Percentiles rank a stretch among this genome's conserved stretches.
Conservation (phyloP, 805 yeast genomes). For the Metschnikowia dekortorum region DNA sequence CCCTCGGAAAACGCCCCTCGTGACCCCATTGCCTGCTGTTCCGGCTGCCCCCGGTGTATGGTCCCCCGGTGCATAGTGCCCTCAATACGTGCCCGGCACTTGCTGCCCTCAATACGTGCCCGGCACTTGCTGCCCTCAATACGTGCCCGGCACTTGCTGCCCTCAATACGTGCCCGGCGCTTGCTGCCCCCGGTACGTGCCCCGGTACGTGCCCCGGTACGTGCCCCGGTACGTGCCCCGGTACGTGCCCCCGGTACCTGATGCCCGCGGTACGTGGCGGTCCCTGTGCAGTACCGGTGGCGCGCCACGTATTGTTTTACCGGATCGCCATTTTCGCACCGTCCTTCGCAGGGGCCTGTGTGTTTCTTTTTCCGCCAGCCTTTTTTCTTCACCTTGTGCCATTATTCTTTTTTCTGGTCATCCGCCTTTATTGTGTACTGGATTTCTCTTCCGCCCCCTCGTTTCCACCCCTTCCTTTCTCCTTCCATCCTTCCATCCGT, state of each 20-base stretch:
- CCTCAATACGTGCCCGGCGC: too few species aligned
- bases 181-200: too few species aligned
- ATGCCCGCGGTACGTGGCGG: too few species aligned
- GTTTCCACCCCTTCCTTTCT: not conserved
- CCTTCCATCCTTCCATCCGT: not conserved
- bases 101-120: too few species aligned
- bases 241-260: not conserved
- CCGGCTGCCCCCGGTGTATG: too few species aligned
- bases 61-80: too few species aligned
- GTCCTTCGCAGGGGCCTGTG: not conserved
- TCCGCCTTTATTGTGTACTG: not conserved
- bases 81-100: too few species aligned
- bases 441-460: not conserved
- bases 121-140: too few species aligned
- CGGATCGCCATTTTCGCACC: constrained; percentile 1
- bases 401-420: not conserved
- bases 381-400: not conserved
- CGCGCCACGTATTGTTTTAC: not conserved
- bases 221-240: too few species aligned
- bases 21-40: too few species aligned
- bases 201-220: not conserved
- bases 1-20: too few species aligned
- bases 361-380: not conserved
- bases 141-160: too few species aligned
- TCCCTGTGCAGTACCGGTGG: not conserved